These are phyloP conservation scores for Phytophthora ohioensis DNA, from an alignment of 352 stramenopile species.

Conservation along the genomic window DNA sequence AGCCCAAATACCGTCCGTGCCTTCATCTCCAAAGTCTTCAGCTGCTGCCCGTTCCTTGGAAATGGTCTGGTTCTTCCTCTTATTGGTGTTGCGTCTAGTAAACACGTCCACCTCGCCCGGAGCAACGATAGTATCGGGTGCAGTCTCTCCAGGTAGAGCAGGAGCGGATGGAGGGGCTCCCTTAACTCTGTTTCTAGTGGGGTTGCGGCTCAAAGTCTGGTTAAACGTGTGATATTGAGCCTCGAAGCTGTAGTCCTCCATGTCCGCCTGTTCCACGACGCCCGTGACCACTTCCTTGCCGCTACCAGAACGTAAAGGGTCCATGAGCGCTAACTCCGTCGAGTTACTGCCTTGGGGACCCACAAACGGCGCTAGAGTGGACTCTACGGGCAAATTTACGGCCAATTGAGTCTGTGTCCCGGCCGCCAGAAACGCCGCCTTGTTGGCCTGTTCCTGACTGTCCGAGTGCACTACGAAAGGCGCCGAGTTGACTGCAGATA, in stretches of 20 bases:
- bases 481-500: conserved; percentile 67
- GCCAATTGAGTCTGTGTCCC: conserved; percentile 53
- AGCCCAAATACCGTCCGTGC: conserved; percentile 67
- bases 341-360: conserved; percentile 40
- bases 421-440: conserved; percentile 49
- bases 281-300: conserved; percentile 84
- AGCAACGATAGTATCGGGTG: conserved; percentile 35
- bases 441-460: conserved; percentile 39
- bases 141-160: conserved; percentile 31
- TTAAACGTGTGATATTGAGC: conserved; percentile 86
- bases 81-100: conserved; percentile 48
- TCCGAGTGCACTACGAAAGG: conserved; percentile 48
- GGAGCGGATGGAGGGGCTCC: conserved; percentile 40
- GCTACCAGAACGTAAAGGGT: conserved; percentile 51
- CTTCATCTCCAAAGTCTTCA: conserved; percentile 57
- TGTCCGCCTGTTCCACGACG: conserved; percentile 70
- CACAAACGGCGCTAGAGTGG: conserved; percentile 63
- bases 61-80: conserved; percentile 48
- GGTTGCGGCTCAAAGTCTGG: conserved; percentile 43
- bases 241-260: conserved; percentile 86
- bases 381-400: conserved; percentile 74
- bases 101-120: conserved; percentile 46
- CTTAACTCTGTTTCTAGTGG: conserved; percentile 32
- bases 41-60: conserved; percentile 45
- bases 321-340: conserved; percentile 18